These are phyloP conservation scores for Linaria vulgaris DNA, from an alignment of 257 asterid species.

Conservation along the genomic window DNA sequence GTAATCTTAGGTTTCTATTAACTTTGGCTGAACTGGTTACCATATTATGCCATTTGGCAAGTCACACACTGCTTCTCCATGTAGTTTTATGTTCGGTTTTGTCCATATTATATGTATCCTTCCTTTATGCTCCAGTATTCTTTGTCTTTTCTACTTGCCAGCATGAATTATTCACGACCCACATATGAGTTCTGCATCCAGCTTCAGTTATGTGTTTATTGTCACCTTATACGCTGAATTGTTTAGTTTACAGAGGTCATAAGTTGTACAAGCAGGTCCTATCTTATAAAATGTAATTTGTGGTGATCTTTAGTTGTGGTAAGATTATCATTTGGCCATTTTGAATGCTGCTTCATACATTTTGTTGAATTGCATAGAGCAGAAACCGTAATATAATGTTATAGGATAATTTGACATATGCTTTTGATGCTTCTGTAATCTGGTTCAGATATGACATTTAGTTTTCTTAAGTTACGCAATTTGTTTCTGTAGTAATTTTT, in stretches of 20 bases:
- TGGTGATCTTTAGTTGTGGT: not conserved
- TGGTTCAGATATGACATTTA: too few species aligned
- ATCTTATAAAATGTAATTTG: not conserved
- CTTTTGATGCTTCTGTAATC: not conserved
- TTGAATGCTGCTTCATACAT: not conserved
- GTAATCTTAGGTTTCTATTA: not conserved
- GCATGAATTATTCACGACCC: not conserved
- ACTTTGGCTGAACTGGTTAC: not conserved
- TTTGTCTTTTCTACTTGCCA: not conserved
- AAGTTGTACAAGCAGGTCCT: not conserved
- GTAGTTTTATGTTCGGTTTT: not conserved
- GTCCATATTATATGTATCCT: not conserved
- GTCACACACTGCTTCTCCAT: not conserved
- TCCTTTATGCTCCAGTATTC: not conserved
- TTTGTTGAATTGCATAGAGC: not conserved
- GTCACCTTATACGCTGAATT: not conserved
- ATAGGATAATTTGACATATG: not conserved
- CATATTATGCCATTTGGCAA: not conserved
- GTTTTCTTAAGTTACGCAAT: too few species aligned
- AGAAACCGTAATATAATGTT: not conserved
- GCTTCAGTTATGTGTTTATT: not conserved
- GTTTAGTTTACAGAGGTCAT: not conserved
- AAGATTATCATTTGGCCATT: not conserved
- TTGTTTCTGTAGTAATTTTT: too few species aligned
- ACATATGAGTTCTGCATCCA: conserved; percentile 1